Conservation (phyloP, 768 basidiomycete species). For the Kondoa malvinella region DNA sequence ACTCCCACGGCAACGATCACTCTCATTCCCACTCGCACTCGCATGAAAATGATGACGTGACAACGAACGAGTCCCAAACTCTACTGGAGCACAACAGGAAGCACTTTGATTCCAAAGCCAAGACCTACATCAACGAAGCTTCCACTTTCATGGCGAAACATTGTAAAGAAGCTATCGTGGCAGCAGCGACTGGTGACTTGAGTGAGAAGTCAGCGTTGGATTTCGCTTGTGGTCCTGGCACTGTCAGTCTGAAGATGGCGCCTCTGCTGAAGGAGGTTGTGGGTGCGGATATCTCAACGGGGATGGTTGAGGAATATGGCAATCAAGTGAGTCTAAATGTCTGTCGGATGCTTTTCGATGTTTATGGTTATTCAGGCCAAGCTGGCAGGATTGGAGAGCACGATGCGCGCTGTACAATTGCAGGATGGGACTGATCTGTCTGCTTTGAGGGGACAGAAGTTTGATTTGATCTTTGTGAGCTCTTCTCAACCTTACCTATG, state of each 20-base stretch:
- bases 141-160: neutral
- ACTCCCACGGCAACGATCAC: too few species aligned
- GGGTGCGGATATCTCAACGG: neutral
- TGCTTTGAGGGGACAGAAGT: neutral
- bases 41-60: neutral
- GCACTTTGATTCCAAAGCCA: neutral
- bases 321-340: neutral
- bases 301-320: neutral
- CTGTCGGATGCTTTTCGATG: neutral
- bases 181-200: neutral
- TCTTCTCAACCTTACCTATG: neutral
- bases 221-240: neutral
- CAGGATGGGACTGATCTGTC: neutral
- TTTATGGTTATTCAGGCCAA: neutral
- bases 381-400: neutral
- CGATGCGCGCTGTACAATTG: neutral
- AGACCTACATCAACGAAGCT: neutral
- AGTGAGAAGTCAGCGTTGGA: neutral
- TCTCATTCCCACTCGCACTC: neutral
- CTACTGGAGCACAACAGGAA: too few species aligned
- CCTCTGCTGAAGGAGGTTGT: neutral
- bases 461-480: neutral
- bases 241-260: neutral
- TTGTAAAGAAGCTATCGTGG: neutral
- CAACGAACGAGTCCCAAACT: neutral